Evolutionary conservation across 352 stramenopile species (phyloP).

Genomic region (Bremia lactucae): DNA sequence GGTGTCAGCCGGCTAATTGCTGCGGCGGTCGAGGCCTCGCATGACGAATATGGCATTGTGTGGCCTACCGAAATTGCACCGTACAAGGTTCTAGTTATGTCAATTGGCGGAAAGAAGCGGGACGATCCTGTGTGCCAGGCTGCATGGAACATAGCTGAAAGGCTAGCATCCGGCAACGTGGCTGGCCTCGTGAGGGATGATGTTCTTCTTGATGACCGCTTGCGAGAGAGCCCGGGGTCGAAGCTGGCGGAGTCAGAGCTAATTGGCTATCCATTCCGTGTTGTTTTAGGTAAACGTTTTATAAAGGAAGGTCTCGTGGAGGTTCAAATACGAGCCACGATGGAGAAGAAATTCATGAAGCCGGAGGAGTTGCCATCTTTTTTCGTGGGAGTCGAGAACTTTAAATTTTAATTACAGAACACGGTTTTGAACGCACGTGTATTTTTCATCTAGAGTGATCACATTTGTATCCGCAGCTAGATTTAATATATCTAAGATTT

Average conservation of each 20-base stretch:
- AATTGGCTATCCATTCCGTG: slow-evolving; percentile 73
- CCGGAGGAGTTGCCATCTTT: slow-evolving; percentile 29
- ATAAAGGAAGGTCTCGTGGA: slow-evolving; percentile 65
- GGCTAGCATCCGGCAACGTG: slow-evolving; percentile 33
- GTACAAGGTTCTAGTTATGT: slow-evolving; percentile 73
- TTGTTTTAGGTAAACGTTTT: slow-evolving; percentile 79
- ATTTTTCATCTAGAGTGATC: no score
- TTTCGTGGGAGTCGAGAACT: slow-evolving; percentile 20
- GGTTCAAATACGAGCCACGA: slow-evolving; percentile 51
- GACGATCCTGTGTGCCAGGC: slow-evolving; percentile 38
- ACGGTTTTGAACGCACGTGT: no score
- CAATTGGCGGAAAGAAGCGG: slow-evolving; percentile 45
- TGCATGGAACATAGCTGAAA: slow-evolving; percentile 35
- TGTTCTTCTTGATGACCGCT: slow-evolving; percentile 78
- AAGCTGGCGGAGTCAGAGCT: slow-evolving; percentile 83
- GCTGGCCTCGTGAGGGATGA: slow-evolving; percentile 30
- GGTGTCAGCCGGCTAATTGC: slow-evolving; percentile 75
- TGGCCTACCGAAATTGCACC: slow-evolving; percentile 76
- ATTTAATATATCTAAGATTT: no score
- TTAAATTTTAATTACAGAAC: no score
- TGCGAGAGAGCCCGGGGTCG: slow-evolving; percentile 62
- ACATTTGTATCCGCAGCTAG: no score
- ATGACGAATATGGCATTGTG: slow-evolving; percentile 68
- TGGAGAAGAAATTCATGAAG: slow-evolving; percentile 51
- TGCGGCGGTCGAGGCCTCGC: slow-evolving; percentile 65